Conservation (phyloP, 1,139 yeast genomes). For the Magnusiomyces tetraspermus region DNA sequence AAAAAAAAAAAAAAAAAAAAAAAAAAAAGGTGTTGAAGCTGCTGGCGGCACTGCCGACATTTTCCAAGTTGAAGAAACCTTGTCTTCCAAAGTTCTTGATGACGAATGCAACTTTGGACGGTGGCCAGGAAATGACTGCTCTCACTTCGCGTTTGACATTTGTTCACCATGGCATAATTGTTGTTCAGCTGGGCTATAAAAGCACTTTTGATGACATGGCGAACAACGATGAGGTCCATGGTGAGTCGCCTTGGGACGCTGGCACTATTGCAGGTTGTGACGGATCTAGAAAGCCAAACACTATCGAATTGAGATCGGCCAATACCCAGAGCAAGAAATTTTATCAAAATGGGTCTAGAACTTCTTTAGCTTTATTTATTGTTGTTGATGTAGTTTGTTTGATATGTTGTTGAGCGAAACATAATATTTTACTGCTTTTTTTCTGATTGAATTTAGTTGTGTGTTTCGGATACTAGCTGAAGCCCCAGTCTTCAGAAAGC, state of each 20-base stretch:
- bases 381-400: no score
- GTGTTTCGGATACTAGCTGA: no score
- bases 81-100: constrained; percentile 53
- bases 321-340: constrained; percentile 55
- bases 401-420: no score
- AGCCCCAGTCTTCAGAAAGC: no score
- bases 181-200: constrained; percentile 72
- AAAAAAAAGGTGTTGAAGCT: constrained; percentile 59
- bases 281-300: constrained; percentile 66
- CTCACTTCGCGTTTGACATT: constrained; percentile 56
- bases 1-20: no score
- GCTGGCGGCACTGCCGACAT: constrained; percentile 63
- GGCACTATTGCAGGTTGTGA: constrained; percentile 72
- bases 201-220: constrained; percentile 49
- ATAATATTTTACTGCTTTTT: no score
- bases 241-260: constrained; percentile 87
- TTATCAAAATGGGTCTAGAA: constrained; percentile 37
- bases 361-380: no score
- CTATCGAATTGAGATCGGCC: constrained; percentile 57
- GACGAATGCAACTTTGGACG: constrained; percentile 76
- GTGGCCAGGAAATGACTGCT: constrained; percentile 71
- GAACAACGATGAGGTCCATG: constrained; percentile 61
- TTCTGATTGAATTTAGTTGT: no score
- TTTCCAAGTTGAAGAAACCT: constrained; percentile 74
- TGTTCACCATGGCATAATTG: constrained; percentile 73